Percentiles rank a stretch among this genome's conserved stretches.
Evolutionary conservation across 73 alveolate genomes (phyloP).

Genomic region (Paramecium biaurelia): DNA sequence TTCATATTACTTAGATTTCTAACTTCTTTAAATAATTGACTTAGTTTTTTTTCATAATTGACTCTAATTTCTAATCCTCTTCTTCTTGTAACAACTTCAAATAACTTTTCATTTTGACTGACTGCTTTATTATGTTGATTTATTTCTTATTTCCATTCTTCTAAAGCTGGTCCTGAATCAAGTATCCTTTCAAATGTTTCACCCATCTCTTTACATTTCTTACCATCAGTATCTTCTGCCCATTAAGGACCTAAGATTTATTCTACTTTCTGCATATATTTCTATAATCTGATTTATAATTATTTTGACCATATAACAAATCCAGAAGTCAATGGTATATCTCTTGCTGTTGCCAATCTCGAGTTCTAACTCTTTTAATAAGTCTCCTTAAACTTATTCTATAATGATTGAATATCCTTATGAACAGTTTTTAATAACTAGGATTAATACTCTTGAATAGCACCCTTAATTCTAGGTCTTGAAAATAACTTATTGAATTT

Average conservation of each 20-base stretch:
- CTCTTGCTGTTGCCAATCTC: constrained; percentile 46
- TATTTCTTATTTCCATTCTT: constrained; percentile 50
- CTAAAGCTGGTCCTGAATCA: constrained; percentile 25
- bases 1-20: constrained; percentile 66
- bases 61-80: constrained; percentile 81
- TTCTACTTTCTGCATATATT: constrained; percentile 61
- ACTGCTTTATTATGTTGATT: neutral
- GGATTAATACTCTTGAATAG: constrained; percentile 93
- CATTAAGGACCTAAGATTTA: constrained; percentile 56
- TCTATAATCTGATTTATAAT: constrained; percentile 37
- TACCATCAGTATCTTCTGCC: constrained; percentile 61
- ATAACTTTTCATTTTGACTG: constrained; percentile 57
- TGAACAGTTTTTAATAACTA: constrained; percentile 78
- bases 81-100: constrained; percentile 73
- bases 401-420: constrained; percentile 74
- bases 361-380: constrained; percentile 77
- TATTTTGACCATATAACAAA: constrained; percentile 57
- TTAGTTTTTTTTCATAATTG: constrained; percentile 85
- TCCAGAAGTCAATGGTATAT: constrained; percentile 61
- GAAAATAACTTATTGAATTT: constrained; percentile 87
- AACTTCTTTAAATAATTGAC: constrained; percentile 82
- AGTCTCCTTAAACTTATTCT: constrained; percentile 72
- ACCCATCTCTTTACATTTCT: constrained; percentile 58
- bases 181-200: constrained; percentile 53
- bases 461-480: constrained; percentile 90